Evolutionary conservation across 140 eudicot species (phyloP), one percentile per base, ranked within the genome.

Genomic region (Bidens hawaiensis): DNA sequence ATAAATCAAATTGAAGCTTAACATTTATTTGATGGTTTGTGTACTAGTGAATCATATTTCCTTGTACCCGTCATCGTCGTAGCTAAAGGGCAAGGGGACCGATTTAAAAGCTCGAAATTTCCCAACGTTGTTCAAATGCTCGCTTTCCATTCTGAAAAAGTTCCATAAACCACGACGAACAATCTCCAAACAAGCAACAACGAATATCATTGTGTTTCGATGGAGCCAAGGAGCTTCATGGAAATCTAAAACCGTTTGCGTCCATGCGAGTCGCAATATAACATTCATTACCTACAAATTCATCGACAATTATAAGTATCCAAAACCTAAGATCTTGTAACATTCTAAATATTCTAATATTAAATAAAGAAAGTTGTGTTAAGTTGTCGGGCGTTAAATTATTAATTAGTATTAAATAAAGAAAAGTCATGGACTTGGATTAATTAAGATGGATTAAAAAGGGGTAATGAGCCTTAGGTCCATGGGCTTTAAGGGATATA

Each of bases 121-220:
- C 17, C 84, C 85, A 12, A 78, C 85, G 15, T 82, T 78, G 65
- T 82, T 78, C 63, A 82, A 65, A 62, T 78, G 89, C 70, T 82
- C 82, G 28, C 76, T 82, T 65, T 82, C 85, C 71, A 79, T 47
- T 82, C 90, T 73, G 43, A 67, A 83, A 70, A 76, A 83, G 64
- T 83, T 83, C 90, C 90, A 83, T 48, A 76, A 67, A 21, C 86
- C 90, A 5, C 90, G 75, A 55, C 90, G 82, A 53, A 83, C 64
- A 28, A 83, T 76, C 70, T 83, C 90, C 34, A 83, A 72, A 58
- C 71, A 22, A 17, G 84, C 87, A 65, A 81, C 78, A 12, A 81
- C n/a, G 41, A 80, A 81, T 8, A 72, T 45, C 56, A 81, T 33
- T 19, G 51, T 71, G 65, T 63, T 75, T 50, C 64, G 71, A 27